Percentiles rank a stretch among this genome's conserved stretches.
phyloP scores from a whole-genome alignment of 345 rosid species.

The Ricinus communis region DNA sequence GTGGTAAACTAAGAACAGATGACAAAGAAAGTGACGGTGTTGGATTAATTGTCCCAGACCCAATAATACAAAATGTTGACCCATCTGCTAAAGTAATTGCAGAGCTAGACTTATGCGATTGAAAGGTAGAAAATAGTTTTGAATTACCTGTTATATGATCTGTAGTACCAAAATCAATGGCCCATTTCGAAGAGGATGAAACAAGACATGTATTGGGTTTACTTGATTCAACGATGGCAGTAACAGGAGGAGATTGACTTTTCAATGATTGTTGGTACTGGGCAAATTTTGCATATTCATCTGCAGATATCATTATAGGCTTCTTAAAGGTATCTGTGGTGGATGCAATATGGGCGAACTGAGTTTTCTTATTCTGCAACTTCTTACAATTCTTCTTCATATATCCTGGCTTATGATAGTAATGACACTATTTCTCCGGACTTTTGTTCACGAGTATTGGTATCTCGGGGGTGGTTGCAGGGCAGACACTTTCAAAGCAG shows the following conservation, averaged over 20 bases:
- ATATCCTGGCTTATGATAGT: not conserved
- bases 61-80: not conserved
- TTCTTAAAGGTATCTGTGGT: not conserved
- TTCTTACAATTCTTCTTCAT: not conserved
- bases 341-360: not conserved
- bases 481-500: too few relatives aligned
- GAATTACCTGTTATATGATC: constrained; percentile 3
- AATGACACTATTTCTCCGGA: not conserved
- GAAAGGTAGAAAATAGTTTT: not conserved
- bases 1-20: not conserved
- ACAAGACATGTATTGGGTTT: too few relatives aligned
- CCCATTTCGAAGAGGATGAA: not conserved
- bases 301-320: not conserved
- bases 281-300: not conserved
- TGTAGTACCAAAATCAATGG: not conserved
- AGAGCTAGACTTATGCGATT: not conserved
- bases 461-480: too few relatives aligned
- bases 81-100: not conserved
- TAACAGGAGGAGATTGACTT: too few relatives aligned
- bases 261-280: not conserved
- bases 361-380: not conserved
- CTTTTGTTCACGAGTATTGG: not conserved
- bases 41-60: not conserved
- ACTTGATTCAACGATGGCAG: not conserved
- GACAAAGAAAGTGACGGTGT: not conserved